Conservation (phyloP, 1,284 basidiomycete genomes). For the Stygiomarasmius scandens region DNA sequence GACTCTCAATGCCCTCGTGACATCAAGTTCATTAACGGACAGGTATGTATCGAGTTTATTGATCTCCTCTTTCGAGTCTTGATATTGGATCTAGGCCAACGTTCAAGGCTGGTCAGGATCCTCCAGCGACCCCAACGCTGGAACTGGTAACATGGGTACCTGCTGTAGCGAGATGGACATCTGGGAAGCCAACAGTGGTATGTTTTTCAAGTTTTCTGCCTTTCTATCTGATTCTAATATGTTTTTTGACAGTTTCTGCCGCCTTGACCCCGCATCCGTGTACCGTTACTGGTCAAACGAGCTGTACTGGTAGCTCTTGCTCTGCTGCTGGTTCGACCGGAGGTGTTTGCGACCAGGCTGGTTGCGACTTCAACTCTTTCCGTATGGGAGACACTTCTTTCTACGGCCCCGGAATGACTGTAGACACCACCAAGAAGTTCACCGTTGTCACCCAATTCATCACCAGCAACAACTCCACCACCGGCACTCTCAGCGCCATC, state of each 20-base stretch:
- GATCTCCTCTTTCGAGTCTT: not conserved
- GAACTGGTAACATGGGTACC: constrained; percentile 35
- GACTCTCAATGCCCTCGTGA: constrained; percentile 35
- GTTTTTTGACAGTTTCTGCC: constrained; percentile 41
- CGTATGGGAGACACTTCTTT: constrained; percentile 39
- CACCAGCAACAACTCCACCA: constrained; percentile 45
- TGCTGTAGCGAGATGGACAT: constrained; percentile 50
- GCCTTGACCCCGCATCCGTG: constrained; percentile 50
- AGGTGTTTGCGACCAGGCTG: constrained; percentile 40
- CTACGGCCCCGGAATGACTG: constrained; percentile 30
- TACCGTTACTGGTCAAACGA: constrained; percentile 36
- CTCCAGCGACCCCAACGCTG: not conserved
- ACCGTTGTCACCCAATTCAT: constrained; percentile 61
- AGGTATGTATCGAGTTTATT: not conserved
- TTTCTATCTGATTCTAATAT: too few relatives aligned
- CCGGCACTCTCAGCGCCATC: constrained; percentile 50
- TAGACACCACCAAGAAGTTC: constrained; percentile 48
- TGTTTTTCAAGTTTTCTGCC: too few relatives aligned
- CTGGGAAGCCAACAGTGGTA: constrained; percentile 50
- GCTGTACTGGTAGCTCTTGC: constrained; percentile 44
- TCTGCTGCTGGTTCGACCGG: constrained; percentile 24
- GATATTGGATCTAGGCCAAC: constrained; percentile 37
- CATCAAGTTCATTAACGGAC: constrained; percentile 47
- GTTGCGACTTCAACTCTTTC: constrained; percentile 52
- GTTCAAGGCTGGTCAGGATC: constrained; percentile 31